Conservation (phyloP, 371 early-diverging fungal genomes). For the Mucor plumbeus region DNA sequence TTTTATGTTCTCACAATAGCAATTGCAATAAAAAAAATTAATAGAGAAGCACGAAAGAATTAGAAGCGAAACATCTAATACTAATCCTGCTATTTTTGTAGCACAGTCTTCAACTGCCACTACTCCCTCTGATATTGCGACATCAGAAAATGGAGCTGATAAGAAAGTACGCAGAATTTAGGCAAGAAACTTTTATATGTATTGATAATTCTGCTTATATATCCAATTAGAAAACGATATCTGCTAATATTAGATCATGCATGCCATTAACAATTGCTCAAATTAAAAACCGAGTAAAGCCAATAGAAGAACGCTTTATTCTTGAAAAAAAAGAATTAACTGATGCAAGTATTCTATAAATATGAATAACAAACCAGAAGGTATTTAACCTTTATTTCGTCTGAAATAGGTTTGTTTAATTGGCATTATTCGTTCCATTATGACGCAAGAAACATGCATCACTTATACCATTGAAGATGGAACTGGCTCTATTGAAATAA, state of each 20-base stretch:
- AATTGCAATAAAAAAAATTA: too few relatives aligned
- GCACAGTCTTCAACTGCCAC: too few relatives aligned
- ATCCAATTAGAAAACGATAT: too few relatives aligned
- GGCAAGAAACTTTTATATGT: too few relatives aligned
- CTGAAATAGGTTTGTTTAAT: constrained; percentile 10
- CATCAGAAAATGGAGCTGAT: too few relatives aligned
- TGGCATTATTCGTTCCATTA: constrained; percentile 6
- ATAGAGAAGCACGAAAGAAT: too few relatives aligned
- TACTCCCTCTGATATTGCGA: too few relatives aligned
- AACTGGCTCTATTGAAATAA: constrained; percentile 53
- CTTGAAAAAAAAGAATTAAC: neutral
- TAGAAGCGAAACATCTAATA: too few relatives aligned
- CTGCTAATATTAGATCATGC: neutral
- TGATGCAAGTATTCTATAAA: neutral
- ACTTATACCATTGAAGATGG: constrained; percentile 78
- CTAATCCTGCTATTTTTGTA: too few relatives aligned
- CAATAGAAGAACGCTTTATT: neutral
- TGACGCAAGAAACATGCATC: neutral
- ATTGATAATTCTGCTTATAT: too few relatives aligned
- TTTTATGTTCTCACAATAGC: too few relatives aligned
- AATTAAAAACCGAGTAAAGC: neutral
- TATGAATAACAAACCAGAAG: neutral
- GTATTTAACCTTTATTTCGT: neutral
- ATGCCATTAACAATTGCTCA: neutral
- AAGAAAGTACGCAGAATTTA: too few relatives aligned